Evolutionary conservation across 495 filamentous ascomycete species (phyloP).

Genomic region (Arthonia radiata): DNA sequence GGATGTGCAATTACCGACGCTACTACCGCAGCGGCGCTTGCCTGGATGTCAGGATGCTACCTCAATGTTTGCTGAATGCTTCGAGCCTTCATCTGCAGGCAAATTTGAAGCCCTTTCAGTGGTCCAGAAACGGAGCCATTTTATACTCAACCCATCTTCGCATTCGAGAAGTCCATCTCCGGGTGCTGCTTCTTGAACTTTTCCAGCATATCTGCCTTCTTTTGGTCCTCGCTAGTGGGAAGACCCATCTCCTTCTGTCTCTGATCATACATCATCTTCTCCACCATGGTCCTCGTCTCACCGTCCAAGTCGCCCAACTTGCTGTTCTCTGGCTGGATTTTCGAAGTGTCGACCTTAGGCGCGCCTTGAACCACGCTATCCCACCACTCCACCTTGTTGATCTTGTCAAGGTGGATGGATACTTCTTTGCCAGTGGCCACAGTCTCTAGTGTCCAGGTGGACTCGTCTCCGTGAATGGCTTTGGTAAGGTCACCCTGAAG

Average conservation of each 20-base stretch:
- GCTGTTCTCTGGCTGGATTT: slow-evolving; percentile 81
- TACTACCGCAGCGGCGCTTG: too few relatives aligned
- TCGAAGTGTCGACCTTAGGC: slow-evolving; percentile 75
- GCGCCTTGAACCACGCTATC: slow-evolving; percentile 63
- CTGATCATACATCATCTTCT: slow-evolving; percentile 99
- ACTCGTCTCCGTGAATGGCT: slow-evolving; percentile 57
- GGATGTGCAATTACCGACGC: too few relatives aligned
- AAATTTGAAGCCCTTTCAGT: too few relatives aligned
- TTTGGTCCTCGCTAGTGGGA: slow-evolving; percentile 72
- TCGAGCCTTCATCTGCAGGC: too few relatives aligned
- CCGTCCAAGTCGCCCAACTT: slow-evolving; percentile 82
- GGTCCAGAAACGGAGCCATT: too few relatives aligned
- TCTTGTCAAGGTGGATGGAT: slow-evolving; percentile 81
- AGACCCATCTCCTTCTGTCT: slow-evolving; percentile 82
- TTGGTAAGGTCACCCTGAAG: slow-evolving; percentile 63
- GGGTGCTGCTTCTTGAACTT: slow-evolving; percentile 72
- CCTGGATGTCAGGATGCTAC: too few relatives aligned
- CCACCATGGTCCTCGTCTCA: slow-evolving; percentile 91
- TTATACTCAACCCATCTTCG: slow-evolving; percentile 35
- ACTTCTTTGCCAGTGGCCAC: slow-evolving; percentile 43
- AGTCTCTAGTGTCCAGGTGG: slow-evolving; percentile 76
- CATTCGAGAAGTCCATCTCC: slow-evolving; percentile 69
- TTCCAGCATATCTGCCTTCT: slow-evolving; percentile 75
- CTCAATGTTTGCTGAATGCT: too few relatives aligned
- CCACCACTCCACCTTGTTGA: slow-evolving; percentile 98